Evolutionary conservation across 768 basidiomycete species (phyloP), one percentile per base, ranked within the genome.

Genomic region (Lactarius sp.): DNA sequence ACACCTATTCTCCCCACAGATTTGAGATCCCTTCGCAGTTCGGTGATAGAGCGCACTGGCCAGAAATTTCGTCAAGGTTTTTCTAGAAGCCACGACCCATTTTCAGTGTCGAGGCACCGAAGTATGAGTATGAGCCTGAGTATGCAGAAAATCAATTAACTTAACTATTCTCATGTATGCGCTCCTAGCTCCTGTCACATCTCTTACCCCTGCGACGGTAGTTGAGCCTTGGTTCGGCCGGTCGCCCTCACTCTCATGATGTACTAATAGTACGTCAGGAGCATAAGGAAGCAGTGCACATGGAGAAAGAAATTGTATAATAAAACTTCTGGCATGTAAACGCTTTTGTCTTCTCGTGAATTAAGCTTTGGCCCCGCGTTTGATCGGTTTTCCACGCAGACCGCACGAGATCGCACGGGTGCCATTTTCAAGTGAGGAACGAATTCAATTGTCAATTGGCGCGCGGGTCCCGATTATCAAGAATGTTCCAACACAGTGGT

Each of bases 301-400:
- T 50, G 53, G 60, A 50, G 53, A 61, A 55, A 39, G 42, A 53
- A 46, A 49, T 33, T 10, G 5, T 49, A 20, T 7, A 44, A 36
- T 53, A 52, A 61, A 63, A 22, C 44, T 37, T 64, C 57, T 42
- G 52, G 52, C 58, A 53, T 14, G 27, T 33, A 58, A 27, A 59
- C 51, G 44, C 27, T 37, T 51, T 27, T 36, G 50, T 44, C 27
- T 18, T 46, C 22, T 20, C 22, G 33, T 7, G 41, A 41, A n/a
- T 59, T 49, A 59, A 54, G 46, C 52, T 59, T 53, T 13, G 18
- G 27, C 27, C 39, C 34, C 52, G 42, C 54, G 41, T 44, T 50
- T 64, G 59, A 60, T 64, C 58, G 53, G 63, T 1, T 46, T 56
- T 56, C 6, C 6, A 49, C 22, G 37, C 31, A 44, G 34, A 57